phyloP scores from a whole-genome alignment of 345 rosid species.

The Ricinus communis region DNA sequence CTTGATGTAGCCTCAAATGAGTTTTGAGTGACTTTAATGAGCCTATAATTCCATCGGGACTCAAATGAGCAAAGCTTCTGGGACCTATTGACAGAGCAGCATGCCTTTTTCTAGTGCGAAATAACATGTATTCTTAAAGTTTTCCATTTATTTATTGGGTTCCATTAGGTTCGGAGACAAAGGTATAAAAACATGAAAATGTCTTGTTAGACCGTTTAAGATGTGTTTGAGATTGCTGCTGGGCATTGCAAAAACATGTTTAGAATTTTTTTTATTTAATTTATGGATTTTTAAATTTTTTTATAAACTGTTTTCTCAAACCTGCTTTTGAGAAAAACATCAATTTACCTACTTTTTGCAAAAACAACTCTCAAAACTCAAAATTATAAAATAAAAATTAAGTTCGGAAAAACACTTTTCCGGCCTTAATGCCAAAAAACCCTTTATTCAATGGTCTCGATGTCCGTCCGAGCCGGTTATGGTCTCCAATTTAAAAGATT shows the following conservation, averaged over 20 bases:
- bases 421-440: neutral
- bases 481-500: neutral
- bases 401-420: no score
- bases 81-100: neutral
- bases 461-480: neutral
- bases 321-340: no score
- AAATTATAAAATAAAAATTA: no score
- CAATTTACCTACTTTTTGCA: no score
- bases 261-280: no score
- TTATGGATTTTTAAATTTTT: no score
- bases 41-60: neutral
- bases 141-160: neutral
- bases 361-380: no score
- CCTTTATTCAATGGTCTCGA: neutral
- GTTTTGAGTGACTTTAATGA: neutral
- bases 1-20: neutral
- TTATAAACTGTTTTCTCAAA: no score
- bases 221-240: no score
- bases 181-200: no score
- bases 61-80: neutral
- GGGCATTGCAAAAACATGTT: no score
- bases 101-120: neutral
- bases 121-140: neutral
- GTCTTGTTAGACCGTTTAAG: no score
- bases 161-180: neutral